These are phyloP conservation scores for Dichotomopilus funicola DNA, from an alignment of 2,329 filamentous ascomycete genomes.

Conservation along the genomic window DNA sequence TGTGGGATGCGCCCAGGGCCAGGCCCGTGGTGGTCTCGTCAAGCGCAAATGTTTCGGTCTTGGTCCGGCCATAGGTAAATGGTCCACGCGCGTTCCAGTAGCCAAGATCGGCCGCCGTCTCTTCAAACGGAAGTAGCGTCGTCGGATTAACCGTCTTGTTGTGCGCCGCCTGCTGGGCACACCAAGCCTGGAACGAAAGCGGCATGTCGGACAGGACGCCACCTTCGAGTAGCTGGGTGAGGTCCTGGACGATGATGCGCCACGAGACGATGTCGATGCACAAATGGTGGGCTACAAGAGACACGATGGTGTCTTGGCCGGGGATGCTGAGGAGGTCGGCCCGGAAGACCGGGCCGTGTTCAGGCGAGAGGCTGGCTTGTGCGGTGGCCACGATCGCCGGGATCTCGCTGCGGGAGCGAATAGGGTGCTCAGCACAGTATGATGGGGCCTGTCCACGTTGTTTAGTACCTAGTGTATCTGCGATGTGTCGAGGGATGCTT, in stretches of 20 bases:
- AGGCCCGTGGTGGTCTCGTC: slow-evolving; percentile 13
- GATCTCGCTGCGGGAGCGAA: slow-evolving; percentile 11
- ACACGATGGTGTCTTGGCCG: slow-evolving; percentile 11
- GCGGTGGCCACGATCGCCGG: slow-evolving; percentile 6
- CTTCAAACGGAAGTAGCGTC: slow-evolving; percentile 17
- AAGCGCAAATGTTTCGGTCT: slow-evolving; percentile 16
- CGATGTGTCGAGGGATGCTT: no score
- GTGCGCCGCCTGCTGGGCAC: slow-evolving; percentile 12
- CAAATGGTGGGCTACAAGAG: slow-evolving; percentile 21
- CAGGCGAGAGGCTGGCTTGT: slow-evolving; percentile 16
- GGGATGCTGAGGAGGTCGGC: slow-evolving; percentile 15
- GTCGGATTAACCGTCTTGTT: slow-evolving; percentile 6
- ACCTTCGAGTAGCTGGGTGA: slow-evolving; percentile 16
- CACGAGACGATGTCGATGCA: slow-evolving; percentile 22
- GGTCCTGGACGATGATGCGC: slow-evolving; percentile 21
- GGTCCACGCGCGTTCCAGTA: slow-evolving; percentile 17
- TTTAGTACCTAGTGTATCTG: not conserved
- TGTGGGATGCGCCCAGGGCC: slow-evolving; percentile 18
- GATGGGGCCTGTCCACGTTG: slow-evolving; percentile 10
- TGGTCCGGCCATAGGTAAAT: slow-evolving; percentile 16
- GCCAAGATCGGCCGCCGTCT: slow-evolving; percentile 7
- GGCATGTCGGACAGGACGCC: slow-evolving; percentile 12
- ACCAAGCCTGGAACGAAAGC: slow-evolving; percentile 18
- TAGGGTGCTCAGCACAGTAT: slow-evolving; percentile 8
- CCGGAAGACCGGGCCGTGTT: slow-evolving; percentile 20